Percentiles rank a stretch among this genome's conserved stretches.
These are phyloP conservation scores for Cicer bijugum DNA, from an alignment of 306 rosid species.

Conservation along the genomic window DNA sequence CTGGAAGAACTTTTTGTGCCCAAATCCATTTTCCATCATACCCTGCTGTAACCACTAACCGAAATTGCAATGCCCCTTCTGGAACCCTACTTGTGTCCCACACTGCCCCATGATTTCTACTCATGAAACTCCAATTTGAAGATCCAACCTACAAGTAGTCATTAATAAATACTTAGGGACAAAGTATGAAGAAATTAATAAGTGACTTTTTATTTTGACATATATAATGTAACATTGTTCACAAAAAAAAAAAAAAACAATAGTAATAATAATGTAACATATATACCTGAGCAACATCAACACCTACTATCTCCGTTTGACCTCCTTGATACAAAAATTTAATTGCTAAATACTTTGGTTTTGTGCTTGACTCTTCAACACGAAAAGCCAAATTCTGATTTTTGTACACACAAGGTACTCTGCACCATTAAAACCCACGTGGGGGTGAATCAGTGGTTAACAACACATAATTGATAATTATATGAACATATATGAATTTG, in stretches of 20 bases:
- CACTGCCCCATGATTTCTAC: conserved; percentile 69
- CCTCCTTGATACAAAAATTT: conserved; percentile 89
- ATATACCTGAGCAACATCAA: conserved; percentile 82
- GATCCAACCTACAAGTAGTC: conserved; percentile 59
- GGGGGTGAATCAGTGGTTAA: neutral
- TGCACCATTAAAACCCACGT: conserved; percentile 42
- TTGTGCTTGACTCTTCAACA: conserved; percentile 87
- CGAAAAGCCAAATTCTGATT: conserved; percentile 66
- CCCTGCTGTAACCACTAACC: conserved; percentile 69
- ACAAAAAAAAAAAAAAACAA: no score
- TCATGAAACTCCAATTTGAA: conserved; percentile 67
- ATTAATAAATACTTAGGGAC: neutral
- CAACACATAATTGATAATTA: neutral
- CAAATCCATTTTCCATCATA: conserved; percentile 77
- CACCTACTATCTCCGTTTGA: conserved; percentile 85
- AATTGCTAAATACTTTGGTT: conserved; percentile 66
- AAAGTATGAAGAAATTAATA: no score
- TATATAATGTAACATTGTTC: neutral
- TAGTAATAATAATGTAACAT: neutral
- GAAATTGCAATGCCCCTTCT: conserved; percentile 66
- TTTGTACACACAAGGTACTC: conserved; percentile 76
- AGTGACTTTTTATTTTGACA: neutral
- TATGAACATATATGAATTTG: neutral
- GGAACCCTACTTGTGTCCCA: conserved; percentile 89
- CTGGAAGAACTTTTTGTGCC: conserved; percentile 80